Evolutionary conservation across 1,139 yeast species (phyloP), one percentile per base, ranked within the genome.

Genomic region (Meyerozyma smithsonii): DNA sequence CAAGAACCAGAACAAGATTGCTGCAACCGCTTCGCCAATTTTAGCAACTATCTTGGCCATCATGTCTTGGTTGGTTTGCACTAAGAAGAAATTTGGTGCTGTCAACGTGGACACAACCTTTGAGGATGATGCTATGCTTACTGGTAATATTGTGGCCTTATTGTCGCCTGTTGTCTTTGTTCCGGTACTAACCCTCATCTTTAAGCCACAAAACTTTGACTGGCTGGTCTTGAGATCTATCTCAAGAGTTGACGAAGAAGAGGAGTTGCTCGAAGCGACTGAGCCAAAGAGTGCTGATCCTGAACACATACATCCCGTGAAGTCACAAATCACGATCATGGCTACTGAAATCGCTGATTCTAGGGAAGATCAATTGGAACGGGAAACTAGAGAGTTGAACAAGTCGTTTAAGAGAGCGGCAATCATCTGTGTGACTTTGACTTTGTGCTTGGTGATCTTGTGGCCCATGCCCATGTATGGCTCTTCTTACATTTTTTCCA

Each of bases 401-500:
- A 69, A 62, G 46, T 75, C 83, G 5, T 74, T 84, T 43, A 78
- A 70, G 46, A 62, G 63, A 38, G 87, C 87, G 1, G 72, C 74
- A 21, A 62, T 57, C 37, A 66, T 80, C 37, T 83, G 85, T 58
- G 63, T 72, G 14, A 61, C 73, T 39, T 69, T 84, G 47, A 77
- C 87, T 3, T 49, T 84, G 14, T 70, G 81, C 41, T 68, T 86
- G 42, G 61, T 85, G 32, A 72, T 86, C 32, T 58, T 85, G 33
- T 85, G 90, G 88, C 95, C 95, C 52, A 82, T 86, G 85, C 94
- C 95, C 43, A 81, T 86, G 89, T 86, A 82, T 55, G 95, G 95
- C 32, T 57, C 81, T 1, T 69, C 74, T 1, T 86, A 86, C 56
- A 68, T 86, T 38, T 86, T 86, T 61, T 77, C 86, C 39, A 79